Evolutionary conservation across 2,329 filamentous ascomycete species (phyloP), one percentile per base, ranked within the genome.

Genomic region (Fusarium ambrosium): DNA sequence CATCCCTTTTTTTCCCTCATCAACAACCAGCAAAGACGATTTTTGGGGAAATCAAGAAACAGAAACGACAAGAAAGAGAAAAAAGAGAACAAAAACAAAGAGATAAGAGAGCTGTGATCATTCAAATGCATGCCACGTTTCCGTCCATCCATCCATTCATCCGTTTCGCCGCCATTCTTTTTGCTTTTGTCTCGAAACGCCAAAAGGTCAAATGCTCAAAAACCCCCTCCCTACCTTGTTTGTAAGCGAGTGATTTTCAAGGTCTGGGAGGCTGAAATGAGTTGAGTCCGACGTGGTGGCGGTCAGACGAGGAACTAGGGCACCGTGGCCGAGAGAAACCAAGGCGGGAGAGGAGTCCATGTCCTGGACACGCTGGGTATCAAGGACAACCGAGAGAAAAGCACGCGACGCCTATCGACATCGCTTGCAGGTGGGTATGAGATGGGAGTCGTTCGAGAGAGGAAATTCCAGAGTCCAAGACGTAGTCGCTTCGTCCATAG

Each of bases 41-140:
- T 73, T 45, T 76, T 75, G 70, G 70, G 63, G 72, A 78, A 76
- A 77, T 70, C 48, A 69, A 68, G 66, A 59, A 37, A 64, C 48
- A 53, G 24, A 53, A 29, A 29, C 27, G 45, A 51, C 45, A 51
- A 29, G 22, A 51, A 51, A 11, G 16, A 53, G 48, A 32, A 53
- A 66, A 66, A 58, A 67, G 55, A 41, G 60, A 71, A 29, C 7
- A 29, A 73, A 70, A 70, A 70, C 66, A 73, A 75, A 70, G 64
- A 69, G 69, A 71, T 70, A 77, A 79, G 58, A 80, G 73, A 72
- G 74, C 68, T 75, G 77, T 79, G 60, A 79, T 79, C 76, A 79
- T 79, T 79, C 74, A 79, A 78, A 79, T 77, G 77, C 77, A 79
- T 79, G 71, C 76, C 77, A 79, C 77, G 77, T 79, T 79, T 79